Conservation (phyloP, 2,329 filamentous ascomycete genomes). For the Elsinoe australis region DNA sequence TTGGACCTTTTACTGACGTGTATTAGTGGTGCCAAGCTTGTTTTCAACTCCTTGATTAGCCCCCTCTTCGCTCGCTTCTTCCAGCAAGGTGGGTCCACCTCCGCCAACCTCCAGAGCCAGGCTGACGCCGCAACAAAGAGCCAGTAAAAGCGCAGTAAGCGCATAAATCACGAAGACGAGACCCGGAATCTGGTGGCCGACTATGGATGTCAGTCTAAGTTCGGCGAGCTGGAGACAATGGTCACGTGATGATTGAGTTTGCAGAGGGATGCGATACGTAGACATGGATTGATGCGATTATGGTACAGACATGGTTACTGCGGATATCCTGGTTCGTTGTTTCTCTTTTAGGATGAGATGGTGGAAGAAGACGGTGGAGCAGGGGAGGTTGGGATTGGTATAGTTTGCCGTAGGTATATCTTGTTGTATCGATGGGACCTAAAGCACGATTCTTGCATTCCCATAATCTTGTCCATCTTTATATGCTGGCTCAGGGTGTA, state of each 20-base stretch:
- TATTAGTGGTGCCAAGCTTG: conserved; percentile 77
- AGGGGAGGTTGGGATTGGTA: neutral
- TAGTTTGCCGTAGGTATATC: conserved; percentile 12
- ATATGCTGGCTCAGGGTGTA: too few species aligned
- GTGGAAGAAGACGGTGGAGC: neutral
- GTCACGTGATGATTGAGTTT: conserved; percentile 3
- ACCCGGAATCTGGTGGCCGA: conserved; percentile 16
- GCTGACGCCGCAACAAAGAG: conserved; percentile 56
- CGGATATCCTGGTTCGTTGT: conserved; percentile 13
- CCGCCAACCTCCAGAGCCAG: conserved; percentile 81
- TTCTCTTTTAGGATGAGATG: conserved; percentile 1
- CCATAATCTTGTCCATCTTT: too few species aligned
- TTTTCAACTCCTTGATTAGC: conserved; percentile 93
- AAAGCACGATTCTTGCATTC: neutral
- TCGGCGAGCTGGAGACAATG: neutral
- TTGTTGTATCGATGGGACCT: conserved; percentile 8
- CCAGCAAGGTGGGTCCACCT: conserved; percentile 59
- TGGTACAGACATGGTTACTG: conserved; percentile 13
- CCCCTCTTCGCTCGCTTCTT: conserved; percentile 94
- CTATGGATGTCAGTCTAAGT: neutral
- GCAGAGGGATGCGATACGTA: conserved; percentile 5
- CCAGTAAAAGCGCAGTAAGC: conserved; percentile 29
- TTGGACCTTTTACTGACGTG: conserved; percentile 22
- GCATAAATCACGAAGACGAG: conserved; percentile 22
- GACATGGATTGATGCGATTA: conserved; percentile 9